Base-by-base conservation (phyloP, 805 yeast species). In the Hanseniaspora vineae region DNA sequence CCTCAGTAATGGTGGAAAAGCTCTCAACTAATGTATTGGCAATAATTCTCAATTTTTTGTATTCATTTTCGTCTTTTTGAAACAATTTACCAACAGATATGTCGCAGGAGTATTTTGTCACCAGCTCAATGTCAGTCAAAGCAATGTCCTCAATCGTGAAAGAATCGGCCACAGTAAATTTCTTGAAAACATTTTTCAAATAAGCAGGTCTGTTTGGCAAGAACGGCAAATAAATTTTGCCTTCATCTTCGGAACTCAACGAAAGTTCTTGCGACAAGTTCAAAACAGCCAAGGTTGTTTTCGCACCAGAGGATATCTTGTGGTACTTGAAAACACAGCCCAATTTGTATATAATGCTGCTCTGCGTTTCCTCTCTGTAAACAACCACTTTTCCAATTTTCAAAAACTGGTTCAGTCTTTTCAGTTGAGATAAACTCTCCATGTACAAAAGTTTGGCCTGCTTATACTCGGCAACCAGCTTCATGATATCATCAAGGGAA, bases 371-470 rank as follows among this genome's bases (percentile, higher is more conserved):
- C 56, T 79, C 81, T 50, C 77, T 70, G 60, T 67, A 86, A 6
- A 80, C 69, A 46, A 84, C 56, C 44, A 83, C 58, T 50, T 82
- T 68, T 2, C 89, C 90, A 1, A 64, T 58, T 47, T 64, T 68
- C 46, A 84, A 62, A 17, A 71, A 63, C 33, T 69, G 68, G 47
- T 75, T 70, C n/a, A 75, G 64, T 2, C 69, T 56, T 1, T 81
- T 70, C 44, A 73, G 66, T 42, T 68, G 67, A 39, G 72, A 62
- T n/a, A 76, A 58, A 44, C 73, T 77, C 6, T 57, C 56, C 42
- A 80, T 68, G 46, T 84, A 66, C 15, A 70, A 61, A 0, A 68
- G 65, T 46, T 75, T 73, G 6, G 69, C 47, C 1, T 63, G 58
- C 51, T 71, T 72, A 51, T 75, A 79, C 42, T 70, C 70, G 3